Base-by-base conservation (phyloP, 345 rosid species). In the Euphorbia lathyris region DNA sequence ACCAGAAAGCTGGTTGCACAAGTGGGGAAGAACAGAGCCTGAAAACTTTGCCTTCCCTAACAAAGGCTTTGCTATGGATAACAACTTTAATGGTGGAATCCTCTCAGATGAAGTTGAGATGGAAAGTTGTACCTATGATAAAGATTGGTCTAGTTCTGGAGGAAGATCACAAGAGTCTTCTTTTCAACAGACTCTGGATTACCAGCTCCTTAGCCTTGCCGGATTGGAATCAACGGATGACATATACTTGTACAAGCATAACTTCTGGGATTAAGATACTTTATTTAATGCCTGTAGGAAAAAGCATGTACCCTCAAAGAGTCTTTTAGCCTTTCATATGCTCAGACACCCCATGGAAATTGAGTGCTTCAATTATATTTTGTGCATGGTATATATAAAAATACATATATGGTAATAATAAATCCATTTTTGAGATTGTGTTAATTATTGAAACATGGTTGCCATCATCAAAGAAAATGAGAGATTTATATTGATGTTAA, bases 181-280 rank as follows among this genome's bases (percentile, higher is more conserved):
- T 20, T 68, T 68, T 1, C 59, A 68, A 58, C 76, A 38, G 62
- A 70, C 62, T 25, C 62, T 69, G 67, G 83, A 78, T 47, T 56
- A 68, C 72, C 77, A 77, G 73, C 90, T 78, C 63, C 53, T 82
- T 22, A 82, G 81, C 65, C 79, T 83, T 3, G 77, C 78, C 26
- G 81, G 84, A 78, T 82, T 84, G 61, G 85, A 84, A 47, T 87
- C 86, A 63, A 70, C 78, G 73, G 96, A 92, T 77, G 93, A 88
- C 78, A 58, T 89, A 66, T 92, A 84, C 96, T 70, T 87, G 97
- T 92, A 87, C 82, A 56, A 66, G 69, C 83, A 58, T 76, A 73
- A 77, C 79, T 58, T 76, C 78, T 82, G 84, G 73, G 69, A 66
- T 79, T 81, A 69, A 76, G 81, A 78, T 80, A 70, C 76, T 82